A percentile compares a stretch with the other conserved stretches of the same genome.
These are phyloP conservation scores for Colletotrichum lini DNA, from an alignment of 2,329 filamentous ascomycete genomes.

Conservation along the genomic window DNA sequence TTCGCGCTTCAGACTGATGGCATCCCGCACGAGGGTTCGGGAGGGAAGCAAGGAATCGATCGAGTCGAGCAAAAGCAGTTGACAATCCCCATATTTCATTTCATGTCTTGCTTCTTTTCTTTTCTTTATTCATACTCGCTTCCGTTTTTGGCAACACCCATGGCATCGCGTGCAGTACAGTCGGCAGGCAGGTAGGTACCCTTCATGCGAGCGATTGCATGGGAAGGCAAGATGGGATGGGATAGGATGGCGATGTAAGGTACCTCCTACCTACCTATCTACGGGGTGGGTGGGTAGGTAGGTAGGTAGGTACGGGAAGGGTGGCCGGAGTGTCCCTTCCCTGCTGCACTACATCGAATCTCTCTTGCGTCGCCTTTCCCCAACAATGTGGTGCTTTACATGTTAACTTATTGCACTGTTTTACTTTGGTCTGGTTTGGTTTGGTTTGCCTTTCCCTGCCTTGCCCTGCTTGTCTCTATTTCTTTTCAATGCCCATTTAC, in stretches of 20 bases:
- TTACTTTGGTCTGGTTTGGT: background rate
- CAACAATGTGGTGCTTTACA: conserved; percentile 3
- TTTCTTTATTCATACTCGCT: conserved; percentile 1
- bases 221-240: background rate
- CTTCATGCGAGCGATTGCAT: background rate
- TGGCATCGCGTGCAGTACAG: conserved; percentile 28
- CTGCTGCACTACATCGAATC: conserved; percentile 16
- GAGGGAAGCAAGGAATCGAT: background rate
- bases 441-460: no score
- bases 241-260: conserved; percentile 1
- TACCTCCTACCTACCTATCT: no score
- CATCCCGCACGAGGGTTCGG: background rate
- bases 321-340: conserved; percentile 18
- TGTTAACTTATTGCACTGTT: conserved; percentile 2
- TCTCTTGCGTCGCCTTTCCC: conserved; percentile 22
- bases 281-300: no score
- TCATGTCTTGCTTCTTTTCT: conserved; percentile 10
- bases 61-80: background rate
- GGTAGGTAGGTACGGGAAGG: conserved; percentile 6
- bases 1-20: background rate
- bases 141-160: conserved; percentile 19
- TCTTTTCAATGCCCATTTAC: no score
- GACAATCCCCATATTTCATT: conserved; percentile 11
- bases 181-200: conserved; percentile 3
- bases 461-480: conserved; percentile 4